A percentile compares a stretch with the other conserved stretches of the same genome.
These are phyloP conservation scores for Penicillium thymicola DNA, from an alignment of 2,329 filamentous ascomycete species.

Conservation along the genomic window DNA sequence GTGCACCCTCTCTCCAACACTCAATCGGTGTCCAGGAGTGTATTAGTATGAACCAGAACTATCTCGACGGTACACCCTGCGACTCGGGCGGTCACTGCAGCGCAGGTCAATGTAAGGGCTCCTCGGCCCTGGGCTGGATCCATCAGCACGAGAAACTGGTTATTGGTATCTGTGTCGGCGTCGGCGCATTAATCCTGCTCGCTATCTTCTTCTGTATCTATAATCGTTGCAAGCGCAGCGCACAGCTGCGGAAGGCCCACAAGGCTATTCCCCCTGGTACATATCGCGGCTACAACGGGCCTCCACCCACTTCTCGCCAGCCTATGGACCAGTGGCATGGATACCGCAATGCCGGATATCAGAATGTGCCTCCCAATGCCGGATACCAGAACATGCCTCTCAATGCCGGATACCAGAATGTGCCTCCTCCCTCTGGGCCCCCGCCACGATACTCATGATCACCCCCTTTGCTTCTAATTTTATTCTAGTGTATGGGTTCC, in stretches of 20 bases:
- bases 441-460: conserved; percentile 28
- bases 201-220: conserved; percentile 65
- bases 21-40: conserved; percentile 62
- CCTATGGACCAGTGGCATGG: conserved; percentile 25
- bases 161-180: conserved; percentile 70
- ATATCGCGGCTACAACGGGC: conserved; percentile 7
- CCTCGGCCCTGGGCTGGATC: conserved; percentile 72
- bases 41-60: conserved; percentile 70
- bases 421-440: conserved; percentile 19
- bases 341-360: conserved; percentile 22
- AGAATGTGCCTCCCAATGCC: conserved; percentile 22
- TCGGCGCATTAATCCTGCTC: conserved; percentile 71
- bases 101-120: conserved; percentile 74
- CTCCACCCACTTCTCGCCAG: conserved; percentile 9
- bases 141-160: conserved; percentile 72
- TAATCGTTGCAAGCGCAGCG: conserved; percentile 50
- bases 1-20: conserved; percentile 63
- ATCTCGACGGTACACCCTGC: conserved; percentile 86
- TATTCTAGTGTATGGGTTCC: conserved; percentile 1
- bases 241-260: conserved; percentile 17
- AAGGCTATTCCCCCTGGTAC: conserved; percentile 8
- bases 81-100: conserved; percentile 72
- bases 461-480: background rate
- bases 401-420: conserved; percentile 25
- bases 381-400: conserved; percentile 16